Conservation (phyloP, 257 asterid species). For the Solanum chilense region DNA sequence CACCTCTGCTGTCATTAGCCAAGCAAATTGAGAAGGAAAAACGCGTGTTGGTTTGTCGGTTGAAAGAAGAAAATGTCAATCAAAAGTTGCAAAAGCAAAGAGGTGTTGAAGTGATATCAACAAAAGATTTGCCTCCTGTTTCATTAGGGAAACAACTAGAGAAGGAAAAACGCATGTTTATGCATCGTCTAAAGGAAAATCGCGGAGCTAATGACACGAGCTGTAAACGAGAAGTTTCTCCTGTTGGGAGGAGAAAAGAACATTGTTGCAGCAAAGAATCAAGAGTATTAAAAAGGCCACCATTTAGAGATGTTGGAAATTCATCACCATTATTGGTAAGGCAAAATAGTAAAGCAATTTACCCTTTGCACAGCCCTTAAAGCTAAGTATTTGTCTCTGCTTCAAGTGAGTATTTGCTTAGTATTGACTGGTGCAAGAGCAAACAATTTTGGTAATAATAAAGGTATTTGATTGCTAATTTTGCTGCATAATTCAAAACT, state of each 20-base stretch:
- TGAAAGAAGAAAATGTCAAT: conserved; percentile 6
- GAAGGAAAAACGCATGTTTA: conserved; percentile 47
- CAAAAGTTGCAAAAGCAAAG: not conserved
- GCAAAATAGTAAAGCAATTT: conserved; percentile 16
- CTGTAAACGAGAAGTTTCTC: conserved; percentile 7
- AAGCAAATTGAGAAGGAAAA: conserved; percentile 35
- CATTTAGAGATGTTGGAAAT: conserved; percentile 46
- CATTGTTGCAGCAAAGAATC: conserved; percentile 1
- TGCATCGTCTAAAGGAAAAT: conserved; percentile 23
- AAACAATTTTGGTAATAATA: not conserved
- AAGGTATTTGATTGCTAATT: not conserved
- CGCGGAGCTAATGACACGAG: not conserved
- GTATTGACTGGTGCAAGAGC: not conserved
- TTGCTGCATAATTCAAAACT: not conserved
- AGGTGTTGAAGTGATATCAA: not conserved
- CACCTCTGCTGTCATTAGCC: conserved; percentile 12
- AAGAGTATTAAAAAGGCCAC: conserved; percentile 11
- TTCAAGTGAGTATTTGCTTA: not conserved
- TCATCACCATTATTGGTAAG: conserved; percentile 17
- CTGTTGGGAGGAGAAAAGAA: conserved; percentile 13
- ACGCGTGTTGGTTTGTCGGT: not conserved
- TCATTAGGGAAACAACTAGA: conserved; percentile 65
- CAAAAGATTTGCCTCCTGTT: conserved; percentile 22
- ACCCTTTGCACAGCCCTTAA: conserved; percentile 19
- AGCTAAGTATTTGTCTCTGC: not conserved